A percentile compares a stretch with the other conserved stretches of the same genome.
These are phyloP conservation scores for Adenanthera pavonina DNA, from an alignment of 306 rosid genomes.

Conservation along the genomic window DNA sequence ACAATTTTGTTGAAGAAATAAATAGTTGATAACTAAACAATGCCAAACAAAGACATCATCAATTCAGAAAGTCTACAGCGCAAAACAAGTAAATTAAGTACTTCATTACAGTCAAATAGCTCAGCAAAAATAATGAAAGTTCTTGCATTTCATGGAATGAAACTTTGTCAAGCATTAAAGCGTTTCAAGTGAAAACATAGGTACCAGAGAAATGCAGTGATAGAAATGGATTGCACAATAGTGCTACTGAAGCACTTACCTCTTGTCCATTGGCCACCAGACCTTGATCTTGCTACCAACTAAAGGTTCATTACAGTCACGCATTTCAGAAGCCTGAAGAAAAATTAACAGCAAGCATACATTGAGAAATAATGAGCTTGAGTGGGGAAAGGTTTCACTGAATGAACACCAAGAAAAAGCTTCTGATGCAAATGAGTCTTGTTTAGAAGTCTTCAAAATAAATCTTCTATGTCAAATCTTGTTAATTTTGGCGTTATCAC, in stretches of 20 bases:
- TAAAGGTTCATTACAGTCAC: slow-evolving; percentile 42
- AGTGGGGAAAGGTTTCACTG: neutral
- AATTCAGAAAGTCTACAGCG: neutral
- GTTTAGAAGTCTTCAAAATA: slow-evolving; percentile 2
- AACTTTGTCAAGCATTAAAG: slow-evolving; percentile 8
- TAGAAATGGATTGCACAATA: slow-evolving; percentile 27
- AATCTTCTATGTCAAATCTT: neutral
- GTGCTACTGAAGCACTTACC: slow-evolving; percentile 54
- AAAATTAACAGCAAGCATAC: neutral
- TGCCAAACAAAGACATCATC: neutral
- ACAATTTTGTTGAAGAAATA: neutral
- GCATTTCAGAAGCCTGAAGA: slow-evolving; percentile 50
- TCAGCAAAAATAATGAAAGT: neutral
- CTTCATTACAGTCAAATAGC: neutral
- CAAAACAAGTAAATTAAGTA: neutral
- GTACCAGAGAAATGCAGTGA: neutral
- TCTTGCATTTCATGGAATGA: neutral
- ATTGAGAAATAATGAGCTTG: slow-evolving; percentile 9
- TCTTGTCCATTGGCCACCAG: slow-evolving; percentile 86
- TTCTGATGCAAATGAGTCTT: slow-evolving; percentile 7
- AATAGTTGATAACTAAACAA: neutral
- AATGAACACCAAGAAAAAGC: slow-evolving; percentile 6
- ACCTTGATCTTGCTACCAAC: slow-evolving; percentile 69
- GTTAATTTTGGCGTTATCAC: neutral
- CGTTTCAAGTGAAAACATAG: neutral